A percentile compares a stretch with the other conserved stretches of the same genome.
phyloP scores from a whole-genome alignment of 2,329 filamentous ascomycete genomes.

The Colletotrichum sp. region DNA sequence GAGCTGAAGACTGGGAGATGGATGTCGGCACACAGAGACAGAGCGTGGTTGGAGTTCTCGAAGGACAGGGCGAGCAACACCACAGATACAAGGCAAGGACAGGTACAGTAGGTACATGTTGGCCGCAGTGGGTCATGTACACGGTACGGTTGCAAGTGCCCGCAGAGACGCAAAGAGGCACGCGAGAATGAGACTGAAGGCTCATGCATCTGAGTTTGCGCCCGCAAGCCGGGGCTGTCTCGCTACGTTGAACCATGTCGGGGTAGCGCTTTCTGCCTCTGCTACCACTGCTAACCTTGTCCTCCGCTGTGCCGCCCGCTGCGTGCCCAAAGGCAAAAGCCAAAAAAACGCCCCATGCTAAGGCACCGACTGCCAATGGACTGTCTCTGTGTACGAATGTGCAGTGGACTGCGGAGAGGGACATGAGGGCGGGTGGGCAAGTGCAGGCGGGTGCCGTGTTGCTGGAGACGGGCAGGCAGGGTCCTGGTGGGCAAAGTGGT shows the following conservation, averaged over 20 bases:
- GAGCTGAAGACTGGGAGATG: neutral
- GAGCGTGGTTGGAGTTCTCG: neutral
- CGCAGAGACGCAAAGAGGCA: neutral
- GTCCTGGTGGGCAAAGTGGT: neutral
- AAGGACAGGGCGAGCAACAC: neutral
- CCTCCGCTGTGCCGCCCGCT: constrained; percentile 16
- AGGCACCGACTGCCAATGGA: neutral
- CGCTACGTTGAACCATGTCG: constrained; percentile 9
- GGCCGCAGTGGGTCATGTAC: neutral
- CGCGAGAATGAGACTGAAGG: constrained; percentile 11
- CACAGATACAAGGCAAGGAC: neutral
- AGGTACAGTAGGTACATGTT: neutral
- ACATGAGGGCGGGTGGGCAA: neutral
- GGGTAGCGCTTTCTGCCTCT: neutral
- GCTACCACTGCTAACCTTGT: constrained; percentile 11
- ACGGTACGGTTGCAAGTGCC: neutral
- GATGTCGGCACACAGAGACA: neutral
- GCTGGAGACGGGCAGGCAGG: neutral
- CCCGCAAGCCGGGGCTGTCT: constrained; percentile 10
- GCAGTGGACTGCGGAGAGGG: neutral
- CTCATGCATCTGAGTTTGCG: constrained; percentile 15
- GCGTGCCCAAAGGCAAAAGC: constrained; percentile 15
- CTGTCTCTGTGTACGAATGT: neutral
- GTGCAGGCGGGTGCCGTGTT: constrained; percentile 2
- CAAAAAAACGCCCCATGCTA: constrained; percentile 13